Evolutionary conservation across 495 filamentous ascomycete species (phyloP), one percentile per base, ranked within the genome.

Genomic region (Penicillium flavigenum): DNA sequence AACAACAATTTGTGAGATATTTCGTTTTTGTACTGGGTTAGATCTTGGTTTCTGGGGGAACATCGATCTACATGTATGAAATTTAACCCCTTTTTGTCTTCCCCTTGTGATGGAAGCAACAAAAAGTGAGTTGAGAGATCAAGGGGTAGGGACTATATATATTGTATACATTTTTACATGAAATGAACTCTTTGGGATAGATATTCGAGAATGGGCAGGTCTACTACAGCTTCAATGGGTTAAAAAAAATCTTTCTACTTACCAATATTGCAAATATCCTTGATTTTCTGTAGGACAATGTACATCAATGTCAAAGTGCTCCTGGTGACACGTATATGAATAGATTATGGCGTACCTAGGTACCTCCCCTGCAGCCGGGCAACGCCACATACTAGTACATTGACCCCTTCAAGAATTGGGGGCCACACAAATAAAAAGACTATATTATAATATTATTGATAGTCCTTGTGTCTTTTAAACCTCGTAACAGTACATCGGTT

Each of bases 321-420:
- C 7, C 19, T 32, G 31, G 27, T 47, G 45, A 47, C 45, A 47
- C 45, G 45, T 47, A 31, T 48, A 24, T 48, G 31, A 44, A 44
- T 22, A 44, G 19, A 44, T 44, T 44, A 22, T 20, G 34, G 34
- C 11, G 36, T 8, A n/a, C n/a, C n/a, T n/a, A n/a, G n/a, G n/a
- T n/a, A n/a, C n/a, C n/a, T n/a, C 42, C 46, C 46, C 46, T 48
- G 46, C 27, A 48, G n/a, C 27, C 19, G n/a, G 27, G 9, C n/a
- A 48, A 32, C 27, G 46, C 46, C 46, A 48, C 46, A 32, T 17
- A n/a, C 27, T 7, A 19, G 8, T 5, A n/a, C 14, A 17, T 19
- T 20, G 16, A 10, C 46, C 46, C n/a, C 46, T 32, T 32, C 17
- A 4, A 14, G 27, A 34, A 20, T 32, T 17, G 29, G 24, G 26